phyloP scores from a whole-genome alignment of 495 filamentous ascomycete species.

The Xylaria longipes region DNA sequence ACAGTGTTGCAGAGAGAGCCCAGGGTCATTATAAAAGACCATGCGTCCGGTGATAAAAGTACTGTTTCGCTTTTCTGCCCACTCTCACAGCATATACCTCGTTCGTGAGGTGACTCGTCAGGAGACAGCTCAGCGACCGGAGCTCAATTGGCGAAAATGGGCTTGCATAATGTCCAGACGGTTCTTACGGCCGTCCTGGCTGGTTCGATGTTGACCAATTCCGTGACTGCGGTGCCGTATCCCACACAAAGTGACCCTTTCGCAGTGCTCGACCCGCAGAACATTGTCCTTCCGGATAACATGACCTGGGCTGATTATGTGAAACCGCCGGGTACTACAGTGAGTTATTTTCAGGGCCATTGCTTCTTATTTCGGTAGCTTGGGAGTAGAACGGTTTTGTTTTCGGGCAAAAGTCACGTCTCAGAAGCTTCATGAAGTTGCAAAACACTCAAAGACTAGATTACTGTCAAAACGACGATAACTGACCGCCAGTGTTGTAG shows the following conservation, averaged over 20 bases:
- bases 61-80: not conserved
- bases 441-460: not conserved
- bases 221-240: constrained; percentile 30
- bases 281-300: constrained; percentile 50
- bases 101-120: not conserved
- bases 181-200: constrained; percentile 28
- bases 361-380: not conserved
- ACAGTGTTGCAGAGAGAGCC: not conserved
- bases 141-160: constrained; percentile 24
- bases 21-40: constrained; percentile 4
- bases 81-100: not conserved
- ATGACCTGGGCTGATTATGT: constrained; percentile 53
- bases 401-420: not conserved
- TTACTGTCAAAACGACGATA: not conserved
- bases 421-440: not conserved
- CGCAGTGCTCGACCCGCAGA: constrained; percentile 45
- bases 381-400: not conserved
- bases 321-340: constrained; percentile 40
- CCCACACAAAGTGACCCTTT: constrained; percentile 41
- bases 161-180: constrained; percentile 25
- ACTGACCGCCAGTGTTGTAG: not conserved
- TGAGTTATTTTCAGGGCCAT: not conserved
- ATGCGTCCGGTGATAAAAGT: not conserved
- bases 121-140: not conserved
- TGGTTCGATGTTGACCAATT: constrained; percentile 25